Percentiles rank a stretch among this genome's conserved stretches.
Conservation (phyloP, 371 early-diverging fungal species). For the Haplosporangium sp. region DNA sequence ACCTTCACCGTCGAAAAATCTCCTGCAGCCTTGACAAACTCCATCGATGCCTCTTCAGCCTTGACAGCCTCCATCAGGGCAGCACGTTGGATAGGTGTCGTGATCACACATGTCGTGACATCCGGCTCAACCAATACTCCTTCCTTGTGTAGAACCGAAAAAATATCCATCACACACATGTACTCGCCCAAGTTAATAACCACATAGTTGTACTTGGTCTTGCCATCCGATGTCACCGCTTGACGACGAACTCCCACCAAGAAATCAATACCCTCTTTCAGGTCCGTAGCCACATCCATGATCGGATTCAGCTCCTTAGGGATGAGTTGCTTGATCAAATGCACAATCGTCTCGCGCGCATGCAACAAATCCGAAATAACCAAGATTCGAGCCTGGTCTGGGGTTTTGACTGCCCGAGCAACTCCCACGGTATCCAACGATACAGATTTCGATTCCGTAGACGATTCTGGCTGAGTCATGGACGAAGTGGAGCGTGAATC, state of each 20-base stretch:
- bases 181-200: slow-evolving; percentile 63
- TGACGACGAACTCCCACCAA: slow-evolving; percentile 30
- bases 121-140: slow-evolving; percentile 57
- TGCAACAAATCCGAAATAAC: slow-evolving; percentile 40
- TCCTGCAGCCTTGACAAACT: slow-evolving; percentile 14
- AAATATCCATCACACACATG: slow-evolving; percentile 61
- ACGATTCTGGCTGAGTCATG: slow-evolving; percentile 11
- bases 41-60: slow-evolving; percentile 46
- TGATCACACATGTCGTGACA: slow-evolving; percentile 63
- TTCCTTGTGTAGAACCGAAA: slow-evolving; percentile 55
- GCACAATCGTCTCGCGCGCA: slow-evolving; percentile 42
- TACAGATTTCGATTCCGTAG: slow-evolving; percentile 7
- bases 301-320: slow-evolving; percentile 30
- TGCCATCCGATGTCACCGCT: neutral
- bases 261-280: slow-evolving; percentile 39
- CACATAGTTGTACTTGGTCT: slow-evolving; percentile 62
- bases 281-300: slow-evolving; percentile 32
- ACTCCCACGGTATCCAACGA: neutral
- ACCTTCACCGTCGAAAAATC: slow-evolving; percentile 8
- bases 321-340: slow-evolving; percentile 32
- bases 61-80: slow-evolving; percentile 63
- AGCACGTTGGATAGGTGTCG: slow-evolving; percentile 70
- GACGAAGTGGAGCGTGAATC: slow-evolving; percentile 17
- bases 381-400: slow-evolving; percentile 32
- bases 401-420: neutral